phyloP scores from a whole-genome alignment of 306 rosid genomes.

The Elaeagnus macrophylla region DNA sequence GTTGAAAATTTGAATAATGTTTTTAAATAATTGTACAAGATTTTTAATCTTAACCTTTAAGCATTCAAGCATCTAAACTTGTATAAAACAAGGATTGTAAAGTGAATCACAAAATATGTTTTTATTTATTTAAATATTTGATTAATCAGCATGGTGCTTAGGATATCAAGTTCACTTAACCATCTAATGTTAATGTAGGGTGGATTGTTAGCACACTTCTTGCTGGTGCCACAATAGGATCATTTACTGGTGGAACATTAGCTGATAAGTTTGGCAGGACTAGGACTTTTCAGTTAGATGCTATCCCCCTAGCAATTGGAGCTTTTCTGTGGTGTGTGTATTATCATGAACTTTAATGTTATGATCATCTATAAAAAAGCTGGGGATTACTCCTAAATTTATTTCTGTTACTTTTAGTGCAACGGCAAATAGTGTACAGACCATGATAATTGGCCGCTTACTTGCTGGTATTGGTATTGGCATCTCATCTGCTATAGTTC shows the following conservation, averaged over 20 bases:
- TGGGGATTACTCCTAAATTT: neutral
- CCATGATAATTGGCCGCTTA: constrained; percentile 83
- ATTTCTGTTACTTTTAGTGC: constrained; percentile 43
- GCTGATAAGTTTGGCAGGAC: constrained; percentile 94
- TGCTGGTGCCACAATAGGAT: constrained; percentile 86
- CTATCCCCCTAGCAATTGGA: constrained; percentile 72
- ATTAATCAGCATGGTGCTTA: neutral
- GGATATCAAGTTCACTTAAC: constrained; percentile 18
- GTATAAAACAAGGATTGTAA: too few relatives aligned
- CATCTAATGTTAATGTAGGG: constrained; percentile 43
- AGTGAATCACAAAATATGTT: neutral
- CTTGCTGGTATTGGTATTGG: constrained; percentile 95
- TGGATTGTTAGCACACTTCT: constrained; percentile 86
- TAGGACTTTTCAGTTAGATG: constrained; percentile 79
- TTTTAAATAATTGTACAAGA: neutral
- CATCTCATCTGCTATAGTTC: constrained; percentile 85
- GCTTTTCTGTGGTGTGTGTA: constrained; percentile 65
- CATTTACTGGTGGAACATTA: constrained; percentile 84
- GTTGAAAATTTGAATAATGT: neutral
- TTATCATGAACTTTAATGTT: constrained; percentile 6
- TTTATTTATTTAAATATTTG: neutral
- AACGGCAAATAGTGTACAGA: constrained; percentile 84
- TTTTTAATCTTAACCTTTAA: constrained; percentile 1
- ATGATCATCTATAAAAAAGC: constrained; percentile 14
- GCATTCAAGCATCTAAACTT: neutral